Conservation (phyloP, 2,329 filamentous ascomycete species). For the Apiospora rasikravindrae region DNA sequence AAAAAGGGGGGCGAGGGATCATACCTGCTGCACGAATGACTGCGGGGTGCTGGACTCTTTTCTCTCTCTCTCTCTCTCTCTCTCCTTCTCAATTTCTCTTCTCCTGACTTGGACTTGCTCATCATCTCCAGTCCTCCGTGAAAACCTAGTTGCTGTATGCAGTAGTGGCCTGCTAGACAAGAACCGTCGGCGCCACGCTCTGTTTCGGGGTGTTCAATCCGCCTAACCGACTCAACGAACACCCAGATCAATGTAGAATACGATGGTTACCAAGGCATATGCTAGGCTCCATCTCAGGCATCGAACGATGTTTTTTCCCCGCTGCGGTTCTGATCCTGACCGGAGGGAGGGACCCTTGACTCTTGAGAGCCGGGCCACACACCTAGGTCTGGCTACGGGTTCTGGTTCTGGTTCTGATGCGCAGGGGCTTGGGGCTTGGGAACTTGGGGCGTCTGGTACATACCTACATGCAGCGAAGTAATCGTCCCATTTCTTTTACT, state of each 20-base stretch:
- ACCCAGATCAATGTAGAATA: conserved; percentile 12
- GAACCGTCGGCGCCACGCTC: conserved; percentile 10
- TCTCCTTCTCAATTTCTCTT: background rate
- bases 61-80: background rate
- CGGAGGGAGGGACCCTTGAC: background rate
- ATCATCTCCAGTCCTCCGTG: background rate
- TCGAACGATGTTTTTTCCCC: conserved; percentile 1
- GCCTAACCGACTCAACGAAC: background rate
- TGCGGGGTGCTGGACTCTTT: background rate
- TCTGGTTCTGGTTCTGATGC: background rate
- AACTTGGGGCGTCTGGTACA: no score
- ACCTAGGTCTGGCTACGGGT: background rate
- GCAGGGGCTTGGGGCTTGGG: background rate
- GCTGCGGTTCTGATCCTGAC: background rate
- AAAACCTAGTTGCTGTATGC: background rate
- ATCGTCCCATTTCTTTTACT: no score
- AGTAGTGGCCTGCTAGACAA: conserved; percentile 11
- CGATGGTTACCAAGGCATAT: background rate
- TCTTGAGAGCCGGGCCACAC: conserved; percentile 6
- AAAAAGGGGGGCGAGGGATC: background rate
- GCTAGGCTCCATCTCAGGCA: background rate
- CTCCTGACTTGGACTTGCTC: background rate
- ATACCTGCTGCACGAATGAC: background rate
- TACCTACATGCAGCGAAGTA: no score
- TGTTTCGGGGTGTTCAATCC: background rate